Evolutionary conservation across 345 rosid species (phyloP).

Genomic region (Populus simonii): DNA sequence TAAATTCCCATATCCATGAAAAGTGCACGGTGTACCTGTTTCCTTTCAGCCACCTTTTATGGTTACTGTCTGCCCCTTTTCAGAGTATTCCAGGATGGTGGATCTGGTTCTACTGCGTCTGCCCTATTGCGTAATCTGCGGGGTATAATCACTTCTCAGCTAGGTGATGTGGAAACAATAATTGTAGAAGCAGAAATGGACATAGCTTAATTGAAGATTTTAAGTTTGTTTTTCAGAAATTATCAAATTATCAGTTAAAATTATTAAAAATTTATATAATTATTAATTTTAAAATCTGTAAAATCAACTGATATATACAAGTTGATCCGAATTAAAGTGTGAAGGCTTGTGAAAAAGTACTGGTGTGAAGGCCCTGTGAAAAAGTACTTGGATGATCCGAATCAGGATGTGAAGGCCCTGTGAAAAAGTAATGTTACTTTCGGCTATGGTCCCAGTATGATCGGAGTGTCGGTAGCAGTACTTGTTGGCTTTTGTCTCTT

Average conservation of each 20-base stretch:
- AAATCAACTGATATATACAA: too few relatives aligned
- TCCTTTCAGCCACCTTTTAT: neutral
- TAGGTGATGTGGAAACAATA: slow-evolving; percentile 68
- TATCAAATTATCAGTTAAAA: too few relatives aligned
- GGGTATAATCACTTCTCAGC: slow-evolving; percentile 72
- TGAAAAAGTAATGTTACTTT: slow-evolving; percentile 50
- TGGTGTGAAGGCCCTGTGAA: too few relatives aligned
- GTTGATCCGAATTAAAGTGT: too few relatives aligned
- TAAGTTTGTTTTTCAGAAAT: too few relatives aligned
- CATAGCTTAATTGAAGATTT: too few relatives aligned
- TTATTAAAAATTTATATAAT: too few relatives aligned
- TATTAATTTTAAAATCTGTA: too few relatives aligned
- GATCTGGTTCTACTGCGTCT: slow-evolving; percentile 88
- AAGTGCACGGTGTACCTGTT: neutral
- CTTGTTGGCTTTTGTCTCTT: slow-evolving; percentile 51
- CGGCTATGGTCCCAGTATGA: slow-evolving; percentile 45
- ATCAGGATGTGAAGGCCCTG: slow-evolving; percentile 51
- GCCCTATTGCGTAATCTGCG: slow-evolving; percentile 75
- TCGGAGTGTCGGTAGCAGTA: slow-evolving; percentile 50
- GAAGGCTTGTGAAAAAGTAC: too few relatives aligned
- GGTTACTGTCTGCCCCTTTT: neutral
- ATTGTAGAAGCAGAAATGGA: slow-evolving; percentile 11
- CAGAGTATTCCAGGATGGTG: slow-evolving; percentile 90
- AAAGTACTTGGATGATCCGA: too few relatives aligned
- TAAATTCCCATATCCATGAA: too few relatives aligned